These are phyloP conservation scores for Ceratocystis colombiana DNA, from an alignment of 2,329 filamentous ascomycete species.

Conservation along the genomic window DNA sequence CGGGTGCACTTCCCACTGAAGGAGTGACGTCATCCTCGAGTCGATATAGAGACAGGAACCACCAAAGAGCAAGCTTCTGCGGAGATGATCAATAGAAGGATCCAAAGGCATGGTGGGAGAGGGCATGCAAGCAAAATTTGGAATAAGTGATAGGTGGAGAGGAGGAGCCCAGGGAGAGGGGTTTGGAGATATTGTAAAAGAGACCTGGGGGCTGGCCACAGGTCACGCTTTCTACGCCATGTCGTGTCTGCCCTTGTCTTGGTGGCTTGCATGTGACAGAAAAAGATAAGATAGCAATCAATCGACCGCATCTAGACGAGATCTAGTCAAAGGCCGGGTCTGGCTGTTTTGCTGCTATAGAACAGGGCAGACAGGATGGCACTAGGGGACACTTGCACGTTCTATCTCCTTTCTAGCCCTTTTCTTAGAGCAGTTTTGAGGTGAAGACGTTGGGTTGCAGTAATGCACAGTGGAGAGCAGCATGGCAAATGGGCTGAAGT, in stretches of 20 bases:
- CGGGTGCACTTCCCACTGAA: neutral
- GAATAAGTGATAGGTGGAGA: neutral
- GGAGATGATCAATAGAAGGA: slow-evolving; percentile 2
- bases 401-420: slow-evolving; percentile 4
- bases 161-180: neutral
- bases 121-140: neutral
- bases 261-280: slow-evolving; percentile 7
- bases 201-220: neutral
- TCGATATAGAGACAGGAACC: neutral
- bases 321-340: no score
- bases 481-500: no score
- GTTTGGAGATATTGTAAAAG: neutral
- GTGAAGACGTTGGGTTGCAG: no score
- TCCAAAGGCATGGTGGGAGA: neutral
- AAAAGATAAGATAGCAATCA: neutral
- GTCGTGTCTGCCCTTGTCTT: neutral
- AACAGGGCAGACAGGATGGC: neutral
- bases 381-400: neutral
- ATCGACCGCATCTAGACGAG: neutral
- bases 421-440: neutral
- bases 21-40: neutral
- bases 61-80: slow-evolving; percentile 11
- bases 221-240: neutral
- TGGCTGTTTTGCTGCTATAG: neutral
- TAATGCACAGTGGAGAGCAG: no score